These are phyloP conservation scores for Fusarium pseudoanthophilum DNA, from an alignment of 2,329 filamentous ascomycete genomes.

Conservation along the genomic window DNA sequence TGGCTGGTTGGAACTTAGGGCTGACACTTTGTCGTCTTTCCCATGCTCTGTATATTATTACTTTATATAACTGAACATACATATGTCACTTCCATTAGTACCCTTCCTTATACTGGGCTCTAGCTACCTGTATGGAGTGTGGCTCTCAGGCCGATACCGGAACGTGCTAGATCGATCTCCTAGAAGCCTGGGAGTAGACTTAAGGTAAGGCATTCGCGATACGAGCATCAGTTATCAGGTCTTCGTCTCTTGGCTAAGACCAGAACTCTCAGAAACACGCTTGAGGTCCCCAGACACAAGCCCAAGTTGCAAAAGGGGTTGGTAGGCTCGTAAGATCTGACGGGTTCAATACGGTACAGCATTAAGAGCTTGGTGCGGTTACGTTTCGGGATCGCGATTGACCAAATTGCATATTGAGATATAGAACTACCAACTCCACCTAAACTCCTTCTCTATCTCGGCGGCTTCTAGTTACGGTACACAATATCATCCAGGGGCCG, in stretches of 20 bases:
- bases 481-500: accelerated
- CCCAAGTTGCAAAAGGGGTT: accelerated
- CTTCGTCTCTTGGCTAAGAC: accelerated
- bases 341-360: accelerated
- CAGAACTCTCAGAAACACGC: accelerated
- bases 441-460: too few relatives aligned
- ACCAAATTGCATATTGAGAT: background rate
- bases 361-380: accelerated
- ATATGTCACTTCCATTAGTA: background rate
- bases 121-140: too few relatives aligned
- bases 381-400: background rate
- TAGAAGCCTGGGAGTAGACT: too few relatives aligned
- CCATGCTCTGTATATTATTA: background rate
- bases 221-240: accelerated
- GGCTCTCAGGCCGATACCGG: accelerated
- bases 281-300: accelerated
- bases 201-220: accelerated
- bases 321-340: accelerated
- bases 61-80: background rate
- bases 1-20: accelerated
- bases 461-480: background rate
- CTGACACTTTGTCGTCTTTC: too few relatives aligned
- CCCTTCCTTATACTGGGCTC: background rate
- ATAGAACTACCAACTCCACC: background rate
- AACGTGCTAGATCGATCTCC: too few relatives aligned